A percentile compares a stretch with the other conserved stretches of the same genome.
Conservation (phyloP, 2,329 filamentous ascomycete genomes). For the Ophiocordyceps unilateralis region DNA sequence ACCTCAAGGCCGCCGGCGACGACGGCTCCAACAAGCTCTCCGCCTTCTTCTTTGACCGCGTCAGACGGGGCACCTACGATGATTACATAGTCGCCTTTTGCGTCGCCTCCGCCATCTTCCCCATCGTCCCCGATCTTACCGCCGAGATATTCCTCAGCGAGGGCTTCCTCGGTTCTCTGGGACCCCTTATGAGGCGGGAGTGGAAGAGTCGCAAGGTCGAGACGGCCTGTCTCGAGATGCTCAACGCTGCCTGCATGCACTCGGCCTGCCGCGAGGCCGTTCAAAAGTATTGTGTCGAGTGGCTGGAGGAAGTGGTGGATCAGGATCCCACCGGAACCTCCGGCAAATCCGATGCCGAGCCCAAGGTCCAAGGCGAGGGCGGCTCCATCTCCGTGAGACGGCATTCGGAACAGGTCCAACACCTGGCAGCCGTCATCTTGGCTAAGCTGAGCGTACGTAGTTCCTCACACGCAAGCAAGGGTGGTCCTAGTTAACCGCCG, state of each 20-base stretch:
- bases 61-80: slow-evolving; percentile 63
- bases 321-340: slow-evolving; percentile 45
- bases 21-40: slow-evolving; percentile 53
- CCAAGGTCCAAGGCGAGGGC: slow-evolving; percentile 38
- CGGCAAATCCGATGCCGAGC: slow-evolving; percentile 31
- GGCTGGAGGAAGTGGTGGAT: slow-evolving; percentile 71
- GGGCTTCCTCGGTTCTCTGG: slow-evolving; percentile 64
- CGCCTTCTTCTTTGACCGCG: slow-evolving; percentile 55
- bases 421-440: slow-evolving; percentile 56
- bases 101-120: slow-evolving; percentile 76
- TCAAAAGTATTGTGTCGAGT: slow-evolving; percentile 66
- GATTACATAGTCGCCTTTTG: slow-evolving; percentile 87
- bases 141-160: slow-evolving; percentile 72
- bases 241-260: slow-evolving; percentile 85
- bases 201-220: slow-evolving; percentile 78
- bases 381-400: slow-evolving; percentile 42
- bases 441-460: slow-evolving; percentile 46
- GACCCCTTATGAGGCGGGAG: slow-evolving; percentile 58
- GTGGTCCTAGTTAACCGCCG: slow-evolving; percentile 16
- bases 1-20: slow-evolving; percentile 61
- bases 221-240: slow-evolving; percentile 69
- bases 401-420: slow-evolving; percentile 44
- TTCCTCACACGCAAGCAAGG: background rate
- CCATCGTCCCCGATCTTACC: slow-evolving; percentile 60
- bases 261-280: slow-evolving; percentile 67